phyloP scores from a whole-genome alignment of 2,329 filamentous ascomycete species.

The Cladobotryum mycophilum region DNA sequence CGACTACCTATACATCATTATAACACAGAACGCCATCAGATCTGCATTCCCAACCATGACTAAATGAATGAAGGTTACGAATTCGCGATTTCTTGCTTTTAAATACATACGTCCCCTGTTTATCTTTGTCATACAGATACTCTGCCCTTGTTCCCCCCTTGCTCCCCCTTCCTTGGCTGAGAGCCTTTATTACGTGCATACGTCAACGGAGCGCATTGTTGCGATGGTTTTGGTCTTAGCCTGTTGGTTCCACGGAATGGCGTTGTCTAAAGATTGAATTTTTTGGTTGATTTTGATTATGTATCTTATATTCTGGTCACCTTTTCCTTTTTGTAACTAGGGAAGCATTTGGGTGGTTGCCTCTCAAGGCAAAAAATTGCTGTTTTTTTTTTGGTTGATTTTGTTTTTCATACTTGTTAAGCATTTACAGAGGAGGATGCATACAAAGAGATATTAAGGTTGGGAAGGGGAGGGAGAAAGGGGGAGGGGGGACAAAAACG shows the following conservation, averaged over 20 bases:
- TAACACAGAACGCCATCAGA: neutral
- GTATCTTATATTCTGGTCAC: neutral
- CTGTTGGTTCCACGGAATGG: no score
- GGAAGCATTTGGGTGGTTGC: no score
- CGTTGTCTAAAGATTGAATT: neutral
- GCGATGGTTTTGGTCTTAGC: no score
- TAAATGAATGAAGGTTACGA: neutral
- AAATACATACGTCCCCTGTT: neutral
- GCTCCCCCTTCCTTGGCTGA: no score
- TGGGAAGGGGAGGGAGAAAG: neutral
- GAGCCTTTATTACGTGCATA: no score
- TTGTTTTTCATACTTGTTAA: neutral
- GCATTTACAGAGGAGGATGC: neutral
- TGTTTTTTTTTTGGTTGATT: neutral
- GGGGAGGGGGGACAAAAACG: neutral
- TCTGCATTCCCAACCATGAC: neutral
- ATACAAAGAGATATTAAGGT: neutral
- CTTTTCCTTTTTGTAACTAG: neutral
- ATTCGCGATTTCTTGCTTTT: neutral
- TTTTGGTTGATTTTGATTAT: neutral
- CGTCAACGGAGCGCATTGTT: no score
- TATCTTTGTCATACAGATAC: no score
- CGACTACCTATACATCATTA: no score
- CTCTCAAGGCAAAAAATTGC: no score
- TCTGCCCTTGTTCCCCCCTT: no score